Conservation (phyloP, 352 stramenopile genomes). For the Halophytophthora batemanensis region DNA sequence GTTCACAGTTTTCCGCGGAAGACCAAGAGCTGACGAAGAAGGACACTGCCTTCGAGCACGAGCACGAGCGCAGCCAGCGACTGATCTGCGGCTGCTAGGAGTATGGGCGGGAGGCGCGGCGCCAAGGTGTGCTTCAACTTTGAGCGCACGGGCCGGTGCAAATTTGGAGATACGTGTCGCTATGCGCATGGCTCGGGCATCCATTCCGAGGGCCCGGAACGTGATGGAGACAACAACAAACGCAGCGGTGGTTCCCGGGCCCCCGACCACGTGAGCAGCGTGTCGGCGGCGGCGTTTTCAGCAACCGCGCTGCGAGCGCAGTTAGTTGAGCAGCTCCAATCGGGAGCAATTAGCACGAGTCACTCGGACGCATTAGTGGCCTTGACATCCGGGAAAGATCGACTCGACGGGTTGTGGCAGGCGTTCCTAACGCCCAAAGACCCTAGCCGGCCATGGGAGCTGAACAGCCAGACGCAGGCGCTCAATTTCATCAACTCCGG, state of each 20-base stretch:
- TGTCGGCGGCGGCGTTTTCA: constrained; percentile 13
- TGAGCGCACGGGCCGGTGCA: constrained; percentile 18
- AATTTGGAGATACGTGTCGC: constrained; percentile 21
- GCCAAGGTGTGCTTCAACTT: constrained; percentile 20
- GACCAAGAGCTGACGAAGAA: too few species aligned
- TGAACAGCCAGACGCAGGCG: constrained; percentile 32
- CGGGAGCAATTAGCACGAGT: constrained; percentile 13
- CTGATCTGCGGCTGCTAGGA: too few species aligned
- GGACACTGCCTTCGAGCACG: too few species aligned
- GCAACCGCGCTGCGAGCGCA: constrained; percentile 13
- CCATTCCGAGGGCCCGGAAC: too few species aligned
- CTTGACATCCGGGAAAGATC: constrained; percentile 20
- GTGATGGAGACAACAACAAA: neutral
- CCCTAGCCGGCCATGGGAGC: constrained; percentile 10
- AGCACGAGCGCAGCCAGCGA: too few species aligned
- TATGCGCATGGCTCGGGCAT: constrained; percentile 12
- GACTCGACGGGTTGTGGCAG: constrained; percentile 29
- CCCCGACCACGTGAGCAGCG: neutral
- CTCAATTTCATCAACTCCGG: constrained; percentile 42
- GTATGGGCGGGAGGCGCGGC: neutral
- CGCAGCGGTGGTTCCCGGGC: neutral
- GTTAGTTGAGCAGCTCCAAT: constrained; percentile 18
- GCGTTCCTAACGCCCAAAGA: constrained; percentile 23
- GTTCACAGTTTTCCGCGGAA: too few species aligned
- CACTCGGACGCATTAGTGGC: constrained; percentile 26